Percentiles rank a stretch among this genome's conserved stretches.
Evolutionary conservation across 805 yeast genomes (phyloP).

Genomic region (Suhomyces sp.): DNA sequence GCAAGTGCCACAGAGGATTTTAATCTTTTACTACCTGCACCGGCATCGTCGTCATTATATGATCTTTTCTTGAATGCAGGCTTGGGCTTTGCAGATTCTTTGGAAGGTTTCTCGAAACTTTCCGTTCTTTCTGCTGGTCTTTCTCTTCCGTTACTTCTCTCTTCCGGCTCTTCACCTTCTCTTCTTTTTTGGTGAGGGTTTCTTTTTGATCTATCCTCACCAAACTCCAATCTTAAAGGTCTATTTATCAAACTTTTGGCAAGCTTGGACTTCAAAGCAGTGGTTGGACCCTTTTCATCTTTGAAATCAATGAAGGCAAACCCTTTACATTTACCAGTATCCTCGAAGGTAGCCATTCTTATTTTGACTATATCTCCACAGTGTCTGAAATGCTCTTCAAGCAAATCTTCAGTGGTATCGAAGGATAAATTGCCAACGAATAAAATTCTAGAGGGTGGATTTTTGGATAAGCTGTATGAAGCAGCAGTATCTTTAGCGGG

Average conservation of each 20-base stretch:
- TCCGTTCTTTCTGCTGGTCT: slow-evolving; percentile 10
- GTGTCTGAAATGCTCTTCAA: slow-evolving; percentile 80
- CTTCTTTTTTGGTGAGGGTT: slow-evolving; percentile 41
- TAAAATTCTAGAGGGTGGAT: slow-evolving; percentile 84
- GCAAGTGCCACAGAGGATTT: slow-evolving; percentile 86
- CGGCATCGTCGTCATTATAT: slow-evolving; percentile 16
- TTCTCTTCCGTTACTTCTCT: slow-evolving; percentile 9
- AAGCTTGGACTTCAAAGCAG: slow-evolving; percentile 70
- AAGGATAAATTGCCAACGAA: slow-evolving; percentile 93
- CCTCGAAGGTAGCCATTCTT: slow-evolving; percentile 98
- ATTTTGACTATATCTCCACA: slow-evolving; percentile 84
- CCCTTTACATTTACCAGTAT: slow-evolving; percentile 94
- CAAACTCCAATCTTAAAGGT: slow-evolving; percentile 81
- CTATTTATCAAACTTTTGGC: slow-evolving; percentile 69
- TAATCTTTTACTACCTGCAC: slow-evolving; percentile 45
- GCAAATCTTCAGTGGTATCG: slow-evolving; percentile 78
- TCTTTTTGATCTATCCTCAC: slow-evolving; percentile 89
- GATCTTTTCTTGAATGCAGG: slow-evolving; percentile 16
- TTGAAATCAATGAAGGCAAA: slow-evolving; percentile 89
- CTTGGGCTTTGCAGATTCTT: slow-evolving; percentile 12
- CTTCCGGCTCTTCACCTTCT: slow-evolving; percentile 15
- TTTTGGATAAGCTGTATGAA: slow-evolving; percentile 47
- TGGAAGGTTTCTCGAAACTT: slow-evolving; percentile 9
- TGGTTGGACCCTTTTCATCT: slow-evolving; percentile 76
- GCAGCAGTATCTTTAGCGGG: slow-evolving; percentile 55